Conservation (phyloP, 345 rosid genomes). For the Pistacia vera region DNA sequence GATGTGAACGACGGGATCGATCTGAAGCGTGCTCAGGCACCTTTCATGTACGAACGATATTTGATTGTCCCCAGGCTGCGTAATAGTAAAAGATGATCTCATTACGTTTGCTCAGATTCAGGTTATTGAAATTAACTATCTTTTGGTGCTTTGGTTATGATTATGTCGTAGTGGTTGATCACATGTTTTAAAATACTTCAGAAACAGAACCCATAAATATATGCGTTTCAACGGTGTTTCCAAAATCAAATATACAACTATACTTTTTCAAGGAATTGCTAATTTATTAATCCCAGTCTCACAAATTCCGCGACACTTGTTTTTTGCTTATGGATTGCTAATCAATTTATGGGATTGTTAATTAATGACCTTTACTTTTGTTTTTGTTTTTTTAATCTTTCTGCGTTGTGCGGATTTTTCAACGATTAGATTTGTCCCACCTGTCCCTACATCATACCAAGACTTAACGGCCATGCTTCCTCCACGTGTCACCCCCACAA, state of each 20-base stretch:
- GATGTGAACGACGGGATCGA: too few species aligned
- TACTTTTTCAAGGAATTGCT: neutral
- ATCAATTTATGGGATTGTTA: neutral
- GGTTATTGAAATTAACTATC: neutral
- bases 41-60: too few species aligned
- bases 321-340: neutral
- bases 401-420: too few species aligned
- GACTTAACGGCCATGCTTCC: too few species aligned
- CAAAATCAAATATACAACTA: neutral
- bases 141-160: neutral
- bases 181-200: neutral
- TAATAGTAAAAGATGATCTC: too few species aligned
- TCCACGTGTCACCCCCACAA: neutral
- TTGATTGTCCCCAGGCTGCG: too few species aligned
- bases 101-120: neutral
- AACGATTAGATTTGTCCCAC: too few species aligned
- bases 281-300: neutral
- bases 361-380: neutral
- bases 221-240: neutral
- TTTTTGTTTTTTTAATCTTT: neutral
- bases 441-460: too few species aligned
- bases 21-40: too few species aligned
- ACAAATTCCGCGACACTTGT: neutral
- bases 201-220: neutral
- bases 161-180: neutral